Base-by-base conservation (phyloP, 2,329 filamentous ascomycete genomes). In the Aureobasidium namibiae region DNA sequence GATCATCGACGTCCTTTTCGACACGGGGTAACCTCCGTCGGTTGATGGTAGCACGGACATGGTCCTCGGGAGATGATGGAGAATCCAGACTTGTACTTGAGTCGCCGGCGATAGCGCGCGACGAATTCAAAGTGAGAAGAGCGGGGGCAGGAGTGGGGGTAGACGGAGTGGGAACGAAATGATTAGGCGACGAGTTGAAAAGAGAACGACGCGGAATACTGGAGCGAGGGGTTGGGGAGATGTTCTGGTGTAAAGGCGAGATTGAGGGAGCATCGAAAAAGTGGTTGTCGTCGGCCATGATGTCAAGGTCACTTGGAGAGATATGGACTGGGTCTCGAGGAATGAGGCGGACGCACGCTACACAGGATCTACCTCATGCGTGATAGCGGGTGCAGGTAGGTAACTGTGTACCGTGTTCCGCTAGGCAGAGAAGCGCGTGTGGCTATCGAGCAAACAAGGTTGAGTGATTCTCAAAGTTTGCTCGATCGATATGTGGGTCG, bases 1-100 rank as follows among this genome's bases (percentile, higher is more conserved):
- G 76, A 64, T 80, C 77, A 67, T 80, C 77, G 50, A 69, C 73
- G 66, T 76, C 76, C 65, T 80, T 80, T 62, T 78, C 75, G 7
- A 74, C 76, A 46, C 69, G 66, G 14, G 75, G 72, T 26, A 79
- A 72, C 39, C 67, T 68, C 31, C 63, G 62, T 41, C 65, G 61
- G 56, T 65, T 62, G 13, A 63, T 61, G 11, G 65, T 63, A 29
- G 64, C 60, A 31, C 64, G 53, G 36, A 65, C 61, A 11, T 63
- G 61, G 56, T 66, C 65, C n/a, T 63, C 64, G 8, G 48, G 45
- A 48, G 57, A 48, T 31, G 60, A 59, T 36, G 46, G 48, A 21
- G 46, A 42, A 52, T 49, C 54, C 48, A 59, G 54, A 44, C 13
- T 57, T 42, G 46, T 48, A 39, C 33, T 31, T 34, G 38, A 44